Evolutionary conservation across 352 stramenopile genomes (phyloP), one percentile per base, ranked within the genome.

Genomic region (Phytophthora chlamydospora): DNA sequence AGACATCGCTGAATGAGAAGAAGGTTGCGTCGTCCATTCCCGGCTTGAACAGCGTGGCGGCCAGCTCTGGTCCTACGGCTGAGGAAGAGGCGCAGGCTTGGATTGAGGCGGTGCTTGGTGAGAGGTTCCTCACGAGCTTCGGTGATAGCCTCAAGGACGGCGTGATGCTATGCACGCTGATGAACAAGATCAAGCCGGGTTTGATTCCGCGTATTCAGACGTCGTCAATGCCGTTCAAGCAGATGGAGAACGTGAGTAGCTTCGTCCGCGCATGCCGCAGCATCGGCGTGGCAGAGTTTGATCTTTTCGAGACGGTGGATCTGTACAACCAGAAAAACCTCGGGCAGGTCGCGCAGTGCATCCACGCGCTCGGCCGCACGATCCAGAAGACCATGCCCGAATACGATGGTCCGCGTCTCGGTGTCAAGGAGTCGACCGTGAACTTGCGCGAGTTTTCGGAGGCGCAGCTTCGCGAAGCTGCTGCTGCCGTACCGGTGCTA

Each of bases 261-360:
- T 97, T 97, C 50, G 60, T 97, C 19, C 83, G 79, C 16, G 87
- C 82, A 2, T 96, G 85, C 48, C 79, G 89, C n/a, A 60, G 59
- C 0, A 63, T 97, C 38, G 88, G 89, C n/a, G 91, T 97, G 13
- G 70, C 82, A 1, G 85, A 96, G 62, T 91, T 93, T 57, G 89
- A 96, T 62, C 66, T 96, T n/a, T 97, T 97, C 46, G 89, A 96
- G 67, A 97, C 90, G 1, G 83, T 97, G 11, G 90, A 97, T 40
- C 64, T 97, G 12, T 97, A 85, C 55, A 89, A 97, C 56, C 79
- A 85, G 17, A 97, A 96, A 67, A 93, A 96, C 50, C 31, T 96
- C 3, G 75, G 73, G 21, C 68, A 90, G n/a, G 90, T 97, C 19
- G 80, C 93, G 17, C 85, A 89, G 36, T 96, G 88, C 60, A 76